Evolutionary conservation across 2,329 filamentous ascomycete species (phyloP).

Genomic region (Alternaria solani): DNA sequence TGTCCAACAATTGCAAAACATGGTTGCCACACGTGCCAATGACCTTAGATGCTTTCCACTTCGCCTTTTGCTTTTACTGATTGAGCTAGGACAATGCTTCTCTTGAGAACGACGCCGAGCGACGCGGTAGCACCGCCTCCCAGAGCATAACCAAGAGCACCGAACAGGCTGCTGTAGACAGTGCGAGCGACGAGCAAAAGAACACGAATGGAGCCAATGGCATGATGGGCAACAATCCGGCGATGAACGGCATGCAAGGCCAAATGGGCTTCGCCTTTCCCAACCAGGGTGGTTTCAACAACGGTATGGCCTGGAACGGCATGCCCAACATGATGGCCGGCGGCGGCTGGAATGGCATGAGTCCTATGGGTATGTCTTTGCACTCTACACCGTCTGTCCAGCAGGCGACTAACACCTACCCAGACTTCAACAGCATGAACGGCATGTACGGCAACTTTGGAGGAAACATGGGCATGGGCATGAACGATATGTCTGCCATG

Average conservation of each 20-base stretch:
- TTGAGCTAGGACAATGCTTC: constrained; percentile 24
- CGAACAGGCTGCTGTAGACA: constrained; percentile 29
- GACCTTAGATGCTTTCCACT: constrained; percentile 21
- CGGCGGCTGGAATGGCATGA: constrained; percentile 77
- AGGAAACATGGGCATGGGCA: constrained; percentile 73
- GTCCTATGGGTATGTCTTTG: constrained; percentile 74
- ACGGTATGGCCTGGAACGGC: constrained; percentile 65
- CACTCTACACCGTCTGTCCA: constrained; percentile 19
- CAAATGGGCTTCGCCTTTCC: constrained; percentile 55
- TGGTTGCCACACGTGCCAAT: constrained; percentile 32
- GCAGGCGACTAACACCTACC: constrained; percentile 21
- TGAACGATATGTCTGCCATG: constrained; percentile 74
- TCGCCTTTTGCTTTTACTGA: constrained; percentile 24
- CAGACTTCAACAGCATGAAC: constrained; percentile 64
- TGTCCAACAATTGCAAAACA: constrained; percentile 29
- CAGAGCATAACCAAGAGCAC: constrained; percentile 26
- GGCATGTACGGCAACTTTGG: constrained; percentile 82
- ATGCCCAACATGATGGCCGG: constrained; percentile 56
- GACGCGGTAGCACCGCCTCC: constrained; percentile 27
- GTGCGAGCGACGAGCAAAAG: constrained; percentile 27
- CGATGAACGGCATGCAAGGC: constrained; percentile 39
- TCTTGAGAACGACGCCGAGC: constrained; percentile 20
- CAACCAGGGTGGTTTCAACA: constrained; percentile 57
- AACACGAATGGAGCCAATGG: constrained; percentile 26
- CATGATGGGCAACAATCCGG: constrained; percentile 32